Evolutionary conservation across 345 rosid genomes (phyloP).

Genomic region (Gossypium thurberi): DNA sequence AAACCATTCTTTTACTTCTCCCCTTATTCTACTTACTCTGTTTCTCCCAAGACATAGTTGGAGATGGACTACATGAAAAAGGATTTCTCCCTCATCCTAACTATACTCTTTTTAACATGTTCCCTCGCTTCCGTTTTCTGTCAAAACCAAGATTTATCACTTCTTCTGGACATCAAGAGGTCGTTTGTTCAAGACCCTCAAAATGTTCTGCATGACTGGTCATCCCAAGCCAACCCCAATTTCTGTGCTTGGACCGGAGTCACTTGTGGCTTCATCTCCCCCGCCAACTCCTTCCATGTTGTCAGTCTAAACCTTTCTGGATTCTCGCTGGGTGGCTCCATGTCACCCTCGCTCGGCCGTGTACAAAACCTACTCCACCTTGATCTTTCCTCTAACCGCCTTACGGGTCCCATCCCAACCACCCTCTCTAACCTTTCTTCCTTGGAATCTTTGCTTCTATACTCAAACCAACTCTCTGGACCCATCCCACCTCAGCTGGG

Average conservation of each 20-base stretch:
- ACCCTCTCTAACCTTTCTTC: conserved; percentile 68
- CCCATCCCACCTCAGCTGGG: conserved; percentile 72
- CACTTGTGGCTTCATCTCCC: conserved; percentile 38
- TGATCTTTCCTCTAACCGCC: conserved; percentile 81
- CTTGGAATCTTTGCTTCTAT: conserved; percentile 72
- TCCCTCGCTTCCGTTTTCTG: conserved; percentile 16
- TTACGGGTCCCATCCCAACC: conserved; percentile 84
- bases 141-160: conserved; percentile 29
- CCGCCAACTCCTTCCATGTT: conserved; percentile 29
- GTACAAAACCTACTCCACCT: conserved; percentile 72
- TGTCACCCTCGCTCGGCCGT: conserved; percentile 59
- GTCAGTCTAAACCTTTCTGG: conserved; percentile 59
- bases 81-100: conserved; percentile 6
- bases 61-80: neutral
- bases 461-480: conserved; percentile 80
- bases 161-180: conserved; percentile 54
- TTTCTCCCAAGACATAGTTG: neutral
- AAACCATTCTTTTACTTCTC: neutral
- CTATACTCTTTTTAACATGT: conserved; percentile 19
- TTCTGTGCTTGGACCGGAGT: conserved; percentile 75
- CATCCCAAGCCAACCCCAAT: conserved; percentile 27
- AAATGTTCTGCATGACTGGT: conserved; percentile 53
- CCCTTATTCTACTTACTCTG: neutral
- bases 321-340: conserved; percentile 53
- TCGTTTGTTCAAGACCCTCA: conserved; percentile 32